Evolutionary conservation across 2,329 filamentous ascomycete genomes (phyloP), one percentile per base, ranked within the genome.

Genomic region (Dendryphion nanum): DNA sequence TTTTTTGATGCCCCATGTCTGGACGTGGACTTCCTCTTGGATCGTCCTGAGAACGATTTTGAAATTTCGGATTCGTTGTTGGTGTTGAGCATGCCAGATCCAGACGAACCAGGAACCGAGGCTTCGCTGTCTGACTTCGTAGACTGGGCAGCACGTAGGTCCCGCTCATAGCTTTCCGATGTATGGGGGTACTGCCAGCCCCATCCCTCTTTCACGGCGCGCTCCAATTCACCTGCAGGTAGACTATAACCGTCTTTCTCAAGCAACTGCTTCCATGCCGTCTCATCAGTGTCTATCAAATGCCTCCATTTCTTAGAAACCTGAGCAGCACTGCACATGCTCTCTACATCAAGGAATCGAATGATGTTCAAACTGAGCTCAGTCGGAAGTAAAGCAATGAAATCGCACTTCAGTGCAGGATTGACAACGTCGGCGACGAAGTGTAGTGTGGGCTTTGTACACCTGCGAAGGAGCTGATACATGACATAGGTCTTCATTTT

Each of bases 401-500:
- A 96, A 62, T 98, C 93, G 59, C 89, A 95, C 65, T 95, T 96
- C 40, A 98, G 69, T 0, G 91, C 89, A 6, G 93, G 93, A 57
- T 95, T 96, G 48, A 98, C 90, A 12, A 89, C 83, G 50, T 89
- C 83, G 23, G 91, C 89, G 38, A 98, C 84, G 38, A 95, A 83
- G 57, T 93, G 89, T 4, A 98, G 74, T 0, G 90, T 95, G 29
- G 89, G 85, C 50, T 94, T 86, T 5, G 89, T 81, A 58, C 90
- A 97, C 32, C 93, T 79, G 40, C 88, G 84, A 18, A 98, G 77
- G 38, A 98, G 81, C 61, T 98, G 91, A 61, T 94, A 97, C 82
- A 98, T 95, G 69, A 98, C 84, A 60, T 95, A 95, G 0, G 86
- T 86, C 68, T 98, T 93, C 78, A 98, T 82, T 55, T 93, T 85